Conservation (phyloP, 176 grass and related monocot genomes). For the Rhipidocladum racemiflorum region DNA sequence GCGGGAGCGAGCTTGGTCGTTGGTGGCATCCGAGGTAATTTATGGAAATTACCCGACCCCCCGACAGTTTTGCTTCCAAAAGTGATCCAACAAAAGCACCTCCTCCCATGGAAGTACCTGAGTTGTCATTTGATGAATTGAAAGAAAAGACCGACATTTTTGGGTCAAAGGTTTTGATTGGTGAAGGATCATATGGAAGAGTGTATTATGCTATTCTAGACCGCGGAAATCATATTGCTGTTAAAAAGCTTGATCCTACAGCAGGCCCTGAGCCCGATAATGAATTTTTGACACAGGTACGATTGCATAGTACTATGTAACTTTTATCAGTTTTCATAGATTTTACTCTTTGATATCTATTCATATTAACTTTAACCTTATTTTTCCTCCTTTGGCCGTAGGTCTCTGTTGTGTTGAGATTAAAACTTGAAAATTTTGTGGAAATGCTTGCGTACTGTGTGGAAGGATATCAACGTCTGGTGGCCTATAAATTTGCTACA, state of each 20-base stretch:
- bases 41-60: no score
- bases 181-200: constrained; percentile 88
- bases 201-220: constrained; percentile 77
- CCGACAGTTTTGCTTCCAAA: constrained; percentile 44
- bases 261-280: constrained; percentile 62
- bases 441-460: no score
- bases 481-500: constrained; percentile 81
- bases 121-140: constrained; percentile 69
- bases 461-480: constrained; percentile 68
- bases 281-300: constrained; percentile 85
- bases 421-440: no score
- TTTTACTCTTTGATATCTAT: no score
- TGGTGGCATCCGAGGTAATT: no score
- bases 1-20: no score
- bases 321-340: constrained; percentile 21
- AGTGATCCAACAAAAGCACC: constrained; percentile 45
- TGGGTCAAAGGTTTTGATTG: constrained; percentile 81
- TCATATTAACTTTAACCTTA: no score
- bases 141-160: constrained; percentile 85
- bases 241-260: constrained; percentile 82
- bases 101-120: constrained; percentile 72
- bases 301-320: background rate
- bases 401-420: no score
- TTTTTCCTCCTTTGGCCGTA: no score
- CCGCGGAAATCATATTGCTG: constrained; percentile 60